Percentiles rank a stretch among this genome's conserved stretches.
These are phyloP conservation scores for Trichoderma semiorbis DNA, from an alignment of 2,329 filamentous ascomycete genomes.

Conservation along the genomic window DNA sequence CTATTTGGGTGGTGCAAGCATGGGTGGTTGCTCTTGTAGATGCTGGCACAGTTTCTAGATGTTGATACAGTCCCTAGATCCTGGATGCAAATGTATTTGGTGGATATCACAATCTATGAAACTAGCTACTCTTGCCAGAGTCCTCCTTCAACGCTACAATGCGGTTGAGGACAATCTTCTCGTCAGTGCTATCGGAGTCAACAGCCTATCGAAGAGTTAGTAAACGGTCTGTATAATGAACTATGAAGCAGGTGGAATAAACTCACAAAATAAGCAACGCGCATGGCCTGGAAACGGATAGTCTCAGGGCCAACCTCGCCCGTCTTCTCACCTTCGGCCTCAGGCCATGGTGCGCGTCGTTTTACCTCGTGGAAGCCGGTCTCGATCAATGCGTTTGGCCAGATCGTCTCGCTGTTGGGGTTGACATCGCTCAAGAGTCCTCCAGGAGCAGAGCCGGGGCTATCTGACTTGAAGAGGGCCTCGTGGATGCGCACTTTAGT, in stretches of 20 bases:
- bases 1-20: not conserved
- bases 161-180: slow-evolving; percentile 76
- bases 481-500: slow-evolving; percentile 74
- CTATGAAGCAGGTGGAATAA: not conserved
- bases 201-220: slow-evolving; percentile 44
- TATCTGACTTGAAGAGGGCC: slow-evolving; percentile 75
- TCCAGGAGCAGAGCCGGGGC: slow-evolving; percentile 70
- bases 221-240: not conserved
- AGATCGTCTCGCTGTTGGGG: slow-evolving; percentile 72
- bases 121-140: slow-evolving; percentile 6
- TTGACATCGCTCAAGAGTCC: slow-evolving; percentile 80
- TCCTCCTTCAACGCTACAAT: slow-evolving; percentile 89
- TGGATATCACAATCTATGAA: not conserved
- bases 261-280: slow-evolving; percentile 72
- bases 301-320: slow-evolving; percentile 56
- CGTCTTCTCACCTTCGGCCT: slow-evolving; percentile 60
- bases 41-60: not conserved
- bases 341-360: slow-evolving; percentile 72
- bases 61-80: not conserved
- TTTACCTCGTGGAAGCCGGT: slow-evolving; percentile 72
- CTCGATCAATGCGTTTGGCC: slow-evolving; percentile 70
- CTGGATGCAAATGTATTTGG: not conserved
- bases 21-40: not conserved
- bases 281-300: slow-evolving; percentile 82
- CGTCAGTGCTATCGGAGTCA: slow-evolving; percentile 69